Conservation (phyloP, 2,329 filamentous ascomycete genomes). For the Claviceps fusiformis region DNA sequence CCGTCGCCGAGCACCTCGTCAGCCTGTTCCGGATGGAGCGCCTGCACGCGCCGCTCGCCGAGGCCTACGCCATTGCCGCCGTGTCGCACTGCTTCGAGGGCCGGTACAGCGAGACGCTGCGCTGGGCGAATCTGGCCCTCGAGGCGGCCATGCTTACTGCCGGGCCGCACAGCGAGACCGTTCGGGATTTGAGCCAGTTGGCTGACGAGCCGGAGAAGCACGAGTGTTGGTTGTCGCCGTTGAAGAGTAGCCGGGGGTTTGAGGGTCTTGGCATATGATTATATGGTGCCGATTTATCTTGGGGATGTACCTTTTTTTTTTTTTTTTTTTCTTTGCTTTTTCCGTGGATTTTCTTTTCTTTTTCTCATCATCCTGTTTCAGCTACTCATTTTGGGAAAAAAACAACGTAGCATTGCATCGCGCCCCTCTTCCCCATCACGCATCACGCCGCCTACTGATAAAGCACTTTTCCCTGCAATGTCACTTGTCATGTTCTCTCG, state of each 20-base stretch:
- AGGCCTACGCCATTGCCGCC: constrained; percentile 25
- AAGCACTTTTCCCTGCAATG: no score
- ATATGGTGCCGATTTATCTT: no score
- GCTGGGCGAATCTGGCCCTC: constrained; percentile 24
- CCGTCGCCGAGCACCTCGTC: constrained; percentile 26
- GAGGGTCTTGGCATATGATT: no score
- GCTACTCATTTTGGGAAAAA: no score
- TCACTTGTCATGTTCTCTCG: no score
- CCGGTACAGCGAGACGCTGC: constrained; percentile 24
- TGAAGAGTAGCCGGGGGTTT: background rate
- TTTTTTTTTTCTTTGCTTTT: no score
- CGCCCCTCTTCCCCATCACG: no score
- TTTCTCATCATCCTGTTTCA: no score
- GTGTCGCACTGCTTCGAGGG: constrained; percentile 26
- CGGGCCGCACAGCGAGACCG: background rate
- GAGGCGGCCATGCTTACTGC: constrained; percentile 18
- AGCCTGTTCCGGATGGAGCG: constrained; percentile 27
- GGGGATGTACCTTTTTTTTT: no score
- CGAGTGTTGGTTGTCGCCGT: constrained; percentile 2
- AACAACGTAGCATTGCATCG: no score
- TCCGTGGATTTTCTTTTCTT: no score
- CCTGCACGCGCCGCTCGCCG: constrained; percentile 19
- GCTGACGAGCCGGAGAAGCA: constrained; percentile 3
- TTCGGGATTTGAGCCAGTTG: background rate
- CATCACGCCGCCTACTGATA: no score